Base-by-base conservation (phyloP, 2,329 filamentous ascomycete species). In the Talaromyces sp. region DNA sequence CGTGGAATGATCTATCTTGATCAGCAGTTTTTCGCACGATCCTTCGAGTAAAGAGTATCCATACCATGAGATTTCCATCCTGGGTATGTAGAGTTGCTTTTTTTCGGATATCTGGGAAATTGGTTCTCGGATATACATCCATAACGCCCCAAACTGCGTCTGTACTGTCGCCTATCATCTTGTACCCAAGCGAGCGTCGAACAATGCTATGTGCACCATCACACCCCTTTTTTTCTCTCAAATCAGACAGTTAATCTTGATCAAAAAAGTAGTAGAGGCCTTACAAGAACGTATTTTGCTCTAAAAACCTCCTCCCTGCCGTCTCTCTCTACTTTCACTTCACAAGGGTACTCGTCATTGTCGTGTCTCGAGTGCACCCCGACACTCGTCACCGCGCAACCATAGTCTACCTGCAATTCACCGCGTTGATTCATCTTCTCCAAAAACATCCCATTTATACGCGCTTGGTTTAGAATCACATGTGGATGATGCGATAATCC, bases 121-220 rank as follows among this genome's bases (percentile, higher is more conserved):
- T 70, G 0, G 81, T 83, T 5, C 73, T 70, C 0, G 81, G 81
- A 55, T 80, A 77, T 68, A 82, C 78, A 61, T 83, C 81, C 79
- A 82, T 83, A 1, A 83, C 60, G 18, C 60, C 60, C 69, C 79
- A 80, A 16, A 78, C 72, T 50, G 75, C 74, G 60, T 79, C 75
- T 3, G 75, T 78, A 34, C 79, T 80, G 57, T 86, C 84, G 5
- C 85, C 85, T 54, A 83, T 77, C 57, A 87, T 76, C 30, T 82
- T 77, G 34, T 85, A 82, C 0, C 84, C 83, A 1, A 90, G 75
- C 59, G 85, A 79, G 59, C 81, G 79, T 47, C 88, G 76, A 0
- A 85, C 85, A 85, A 86, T 89, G 61, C 83, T 86, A 67, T 88
- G 86, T 0, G 88, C 88, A 0, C 88, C 88, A 65, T 90, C 88